These are phyloP conservation scores for Boletus vermiculosoides DNA, from an alignment of 768 basidiomycete species.

Conservation along the genomic window DNA sequence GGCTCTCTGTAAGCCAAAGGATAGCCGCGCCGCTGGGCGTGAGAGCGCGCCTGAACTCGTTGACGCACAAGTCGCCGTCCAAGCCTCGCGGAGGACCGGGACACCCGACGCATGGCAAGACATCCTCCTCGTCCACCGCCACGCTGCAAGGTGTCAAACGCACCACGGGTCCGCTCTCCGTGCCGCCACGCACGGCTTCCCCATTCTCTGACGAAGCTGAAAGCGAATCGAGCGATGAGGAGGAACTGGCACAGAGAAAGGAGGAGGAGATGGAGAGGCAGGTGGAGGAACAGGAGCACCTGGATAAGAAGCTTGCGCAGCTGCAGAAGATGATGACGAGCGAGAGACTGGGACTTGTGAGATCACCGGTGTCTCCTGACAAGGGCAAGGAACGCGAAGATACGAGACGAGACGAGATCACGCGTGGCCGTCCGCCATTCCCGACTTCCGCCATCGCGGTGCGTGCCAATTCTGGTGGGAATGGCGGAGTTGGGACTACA, in stretches of 20 bases:
- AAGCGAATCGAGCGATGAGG: conserved; percentile 60
- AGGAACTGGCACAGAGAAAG: conserved; percentile 48
- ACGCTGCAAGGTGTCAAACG: conserved; percentile 56
- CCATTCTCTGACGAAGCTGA: conserved; percentile 53
- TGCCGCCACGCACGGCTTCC: conserved; percentile 43
- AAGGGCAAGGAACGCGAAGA: conserved; percentile 38
- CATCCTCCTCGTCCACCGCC: conserved; percentile 67
- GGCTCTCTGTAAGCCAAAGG: conserved; percentile 42
- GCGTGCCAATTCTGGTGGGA: conserved; percentile 1
- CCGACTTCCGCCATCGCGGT: conserved; percentile 13
- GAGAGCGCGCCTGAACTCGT: conserved; percentile 68
- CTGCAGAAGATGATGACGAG: conserved; percentile 72
- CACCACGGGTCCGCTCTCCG: conserved; percentile 17
- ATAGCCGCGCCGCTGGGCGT: conserved; percentile 58
- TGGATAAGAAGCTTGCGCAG: conserved; percentile 66
- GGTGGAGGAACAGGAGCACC: conserved; percentile 63
- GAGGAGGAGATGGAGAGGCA: conserved; percentile 70
- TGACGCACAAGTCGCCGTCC: conserved; percentile 51
- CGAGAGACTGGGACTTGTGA: conserved; percentile 69
- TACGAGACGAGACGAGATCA: conserved; percentile 23
- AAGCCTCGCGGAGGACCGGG: conserved; percentile 26
- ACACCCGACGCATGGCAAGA: conserved; percentile 37
- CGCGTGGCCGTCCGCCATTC: conserved; percentile 43
- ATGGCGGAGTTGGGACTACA: conserved; percentile 8
- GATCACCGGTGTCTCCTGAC: conserved; percentile 31